phyloP scores from a whole-genome alignment of 139 green algal genomes.

The Micractinium conductrix region DNA sequence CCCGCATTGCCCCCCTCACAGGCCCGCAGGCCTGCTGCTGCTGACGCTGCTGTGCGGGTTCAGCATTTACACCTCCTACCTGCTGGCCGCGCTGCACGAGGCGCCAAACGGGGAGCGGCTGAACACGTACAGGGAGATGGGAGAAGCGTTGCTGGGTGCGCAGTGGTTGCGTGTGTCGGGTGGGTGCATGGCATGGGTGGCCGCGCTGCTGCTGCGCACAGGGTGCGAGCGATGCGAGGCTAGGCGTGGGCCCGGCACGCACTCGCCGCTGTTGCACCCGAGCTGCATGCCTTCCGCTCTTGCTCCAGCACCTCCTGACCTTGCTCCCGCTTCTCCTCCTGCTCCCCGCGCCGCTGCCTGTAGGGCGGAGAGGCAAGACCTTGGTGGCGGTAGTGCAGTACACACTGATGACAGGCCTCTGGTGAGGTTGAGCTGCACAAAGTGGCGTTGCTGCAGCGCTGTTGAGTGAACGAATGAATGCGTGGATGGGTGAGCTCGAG shows the following conservation, averaged over 20 bases:
- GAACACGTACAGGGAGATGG: slow-evolving; percentile 62
- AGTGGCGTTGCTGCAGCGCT: too few relatives aligned
- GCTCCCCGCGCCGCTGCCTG: background rate
- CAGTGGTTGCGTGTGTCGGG: too few relatives aligned
- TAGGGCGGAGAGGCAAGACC: too few relatives aligned
- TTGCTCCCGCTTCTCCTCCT: background rate
- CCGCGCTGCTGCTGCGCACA: too few relatives aligned
- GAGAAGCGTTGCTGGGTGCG: slow-evolving; percentile 53
- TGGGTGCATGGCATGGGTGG: too few relatives aligned
- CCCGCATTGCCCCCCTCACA: background rate
- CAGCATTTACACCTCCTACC: slow-evolving; percentile 62
- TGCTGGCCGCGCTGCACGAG: slow-evolving; percentile 64
- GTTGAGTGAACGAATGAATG: too few relatives aligned
- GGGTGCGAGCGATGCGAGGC: too few relatives aligned
- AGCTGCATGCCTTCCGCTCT: too few relatives aligned
- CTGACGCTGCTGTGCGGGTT: slow-evolving; percentile 38
- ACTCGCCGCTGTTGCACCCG: too few relatives aligned
- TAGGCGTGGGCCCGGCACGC: too few relatives aligned
- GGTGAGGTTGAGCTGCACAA: too few relatives aligned
- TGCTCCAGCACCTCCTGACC: background rate
- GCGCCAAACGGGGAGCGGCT: slow-evolving; percentile 44
- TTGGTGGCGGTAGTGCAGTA: slow-evolving; percentile 48
- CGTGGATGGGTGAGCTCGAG: too few relatives aligned
- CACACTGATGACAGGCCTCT: slow-evolving; percentile 56
- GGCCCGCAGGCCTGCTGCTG: slow-evolving; percentile 34